Evolutionary conservation across 225 moss, liverwort and hornwort genomes (phyloP).

Genomic region (Physcomitrium patens): DNA sequence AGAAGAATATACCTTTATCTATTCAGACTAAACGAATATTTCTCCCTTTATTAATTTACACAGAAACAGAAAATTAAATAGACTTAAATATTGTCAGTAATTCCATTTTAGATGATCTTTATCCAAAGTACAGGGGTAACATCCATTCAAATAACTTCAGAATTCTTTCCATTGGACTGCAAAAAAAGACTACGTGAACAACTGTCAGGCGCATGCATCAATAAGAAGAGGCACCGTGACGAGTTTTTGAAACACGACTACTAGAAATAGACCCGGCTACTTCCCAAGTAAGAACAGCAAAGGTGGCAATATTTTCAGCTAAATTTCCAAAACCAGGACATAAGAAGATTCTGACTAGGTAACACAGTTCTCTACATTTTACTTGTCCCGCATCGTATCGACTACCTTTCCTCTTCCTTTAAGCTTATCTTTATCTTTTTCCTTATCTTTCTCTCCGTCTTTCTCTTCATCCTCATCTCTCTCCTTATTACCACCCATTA

Average conservation of each 20-base stretch:
- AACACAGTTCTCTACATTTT: background rate
- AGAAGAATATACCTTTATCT: too few relatives aligned
- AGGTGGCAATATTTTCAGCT: slow-evolving; percentile 36
- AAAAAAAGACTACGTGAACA: background rate
- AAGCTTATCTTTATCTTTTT: slow-evolving; percentile 77
- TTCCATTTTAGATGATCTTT: too few relatives aligned
- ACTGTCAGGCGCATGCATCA: slow-evolving; percentile 12
- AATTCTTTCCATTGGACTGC: background rate
- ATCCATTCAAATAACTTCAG: background rate
- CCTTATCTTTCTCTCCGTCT: slow-evolving; percentile 82
- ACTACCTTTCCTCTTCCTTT: slow-evolving; percentile 78
- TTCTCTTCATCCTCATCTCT: slow-evolving; percentile 90
- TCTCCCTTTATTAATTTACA: too few relatives aligned
- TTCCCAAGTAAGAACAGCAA: slow-evolving; percentile 13
- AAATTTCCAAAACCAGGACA: slow-evolving; percentile 23
- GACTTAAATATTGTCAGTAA: too few relatives aligned
- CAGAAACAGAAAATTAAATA: too few relatives aligned
- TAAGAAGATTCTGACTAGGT: slow-evolving; percentile 17
- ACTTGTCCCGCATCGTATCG: slow-evolving; percentile 51
- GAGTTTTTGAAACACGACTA: background rate
- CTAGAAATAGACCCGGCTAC: background rate
- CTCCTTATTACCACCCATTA: slow-evolving; percentile 94
- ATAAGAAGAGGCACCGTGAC: slow-evolving; percentile 11
- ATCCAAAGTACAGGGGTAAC: background rate
- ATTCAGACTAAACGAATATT: too few relatives aligned